These are phyloP conservation scores for Candida corydali DNA, from an alignment of 805 yeast genomes.

Conservation along the genomic window DNA sequence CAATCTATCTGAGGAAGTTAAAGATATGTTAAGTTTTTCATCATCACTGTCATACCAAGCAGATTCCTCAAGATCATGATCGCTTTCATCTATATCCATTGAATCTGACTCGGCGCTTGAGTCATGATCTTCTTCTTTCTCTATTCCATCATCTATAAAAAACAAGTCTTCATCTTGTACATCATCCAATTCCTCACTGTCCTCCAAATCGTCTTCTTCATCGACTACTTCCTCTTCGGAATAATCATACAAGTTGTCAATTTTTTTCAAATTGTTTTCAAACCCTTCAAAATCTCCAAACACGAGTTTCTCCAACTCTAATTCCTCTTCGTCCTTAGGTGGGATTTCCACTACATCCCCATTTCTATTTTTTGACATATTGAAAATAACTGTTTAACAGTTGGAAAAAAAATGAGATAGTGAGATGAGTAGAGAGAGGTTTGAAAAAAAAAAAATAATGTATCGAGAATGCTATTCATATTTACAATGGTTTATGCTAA, in stretches of 20 bases:
- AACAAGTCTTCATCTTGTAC: conserved; percentile 39
- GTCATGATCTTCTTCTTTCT: conserved; percentile 28
- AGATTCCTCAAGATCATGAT: conserved; percentile 20
- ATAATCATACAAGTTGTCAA: conserved; percentile 53
- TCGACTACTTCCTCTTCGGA: conserved; percentile 25
- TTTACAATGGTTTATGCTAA: conserved; percentile 5
- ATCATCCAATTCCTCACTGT: conserved; percentile 25
- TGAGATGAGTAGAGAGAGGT: no score
- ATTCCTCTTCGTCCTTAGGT: conserved; percentile 82
- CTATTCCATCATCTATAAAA: conserved; percentile 42
- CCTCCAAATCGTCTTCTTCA: conserved; percentile 25
- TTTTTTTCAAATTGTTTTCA: conserved; percentile 56
- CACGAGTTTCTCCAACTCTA: conserved; percentile 72
- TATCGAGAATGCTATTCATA: no score
- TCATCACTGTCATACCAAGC: conserved; percentile 93
- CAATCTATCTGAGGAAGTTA: conserved; percentile 54
- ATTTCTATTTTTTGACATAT: conserved; percentile 11
- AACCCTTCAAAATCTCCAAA: conserved; percentile 85
- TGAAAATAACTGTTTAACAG: no score
- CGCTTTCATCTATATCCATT: conserved; percentile 15
- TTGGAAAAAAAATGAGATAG: no score
- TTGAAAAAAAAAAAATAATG: conserved; percentile 2
- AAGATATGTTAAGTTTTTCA: conserved; percentile 61
- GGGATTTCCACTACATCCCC: conserved; percentile 37
- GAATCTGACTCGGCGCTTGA: no score